Conservation (phyloP, 352 stramenopile species). For the Phytopythium kandeliae region DNA sequence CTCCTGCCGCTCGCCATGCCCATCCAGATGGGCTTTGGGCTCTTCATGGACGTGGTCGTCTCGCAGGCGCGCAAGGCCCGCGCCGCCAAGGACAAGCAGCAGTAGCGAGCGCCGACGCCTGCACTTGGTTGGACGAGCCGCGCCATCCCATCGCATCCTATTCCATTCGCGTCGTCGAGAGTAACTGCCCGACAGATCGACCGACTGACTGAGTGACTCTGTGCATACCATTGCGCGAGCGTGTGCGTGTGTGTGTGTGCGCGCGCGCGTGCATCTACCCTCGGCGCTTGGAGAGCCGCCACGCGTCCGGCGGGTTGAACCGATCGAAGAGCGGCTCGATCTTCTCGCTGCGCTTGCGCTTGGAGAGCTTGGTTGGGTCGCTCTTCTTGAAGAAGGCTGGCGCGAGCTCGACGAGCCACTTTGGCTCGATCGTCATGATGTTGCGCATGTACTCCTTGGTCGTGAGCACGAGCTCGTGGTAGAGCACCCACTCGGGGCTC, state of each 20-base stretch:
- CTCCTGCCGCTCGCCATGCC: constrained; percentile 24
- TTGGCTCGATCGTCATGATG: constrained; percentile 99
- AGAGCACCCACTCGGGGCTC: constrained; percentile 97
- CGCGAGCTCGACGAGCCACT: constrained; percentile 98
- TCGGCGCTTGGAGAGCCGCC: constrained; percentile 95
- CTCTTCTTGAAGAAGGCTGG: constrained; percentile 96
- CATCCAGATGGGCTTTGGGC: constrained; percentile 26
- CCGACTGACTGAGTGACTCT: constrained; percentile 4
- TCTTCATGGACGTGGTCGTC: constrained; percentile 42
- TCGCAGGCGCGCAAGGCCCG: constrained; percentile 39
- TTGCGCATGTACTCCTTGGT: constrained; percentile 99
- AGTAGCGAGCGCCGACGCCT: constrained; percentile 17
- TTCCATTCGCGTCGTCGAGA: too few species aligned
- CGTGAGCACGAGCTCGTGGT: constrained; percentile 97
- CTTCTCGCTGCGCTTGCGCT: constrained; percentile 98
- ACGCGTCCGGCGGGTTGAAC: constrained; percentile 97
- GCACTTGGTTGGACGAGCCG: neutral
- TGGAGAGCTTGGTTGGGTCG: constrained; percentile 97
- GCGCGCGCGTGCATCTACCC: constrained; percentile 47
- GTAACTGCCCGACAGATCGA: neutral
- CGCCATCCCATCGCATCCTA: too few species aligned
- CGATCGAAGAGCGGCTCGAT: constrained; percentile 99
- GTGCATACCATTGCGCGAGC: neutral
- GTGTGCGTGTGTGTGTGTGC: too few species aligned
- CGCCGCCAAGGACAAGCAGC: constrained; percentile 56